A percentile compares a stretch with the other conserved stretches of the same genome.
These are phyloP conservation scores for Coleophoma eucalyptorum DNA, from an alignment of 2,329 filamentous ascomycete genomes.

Conservation along the genomic window DNA sequence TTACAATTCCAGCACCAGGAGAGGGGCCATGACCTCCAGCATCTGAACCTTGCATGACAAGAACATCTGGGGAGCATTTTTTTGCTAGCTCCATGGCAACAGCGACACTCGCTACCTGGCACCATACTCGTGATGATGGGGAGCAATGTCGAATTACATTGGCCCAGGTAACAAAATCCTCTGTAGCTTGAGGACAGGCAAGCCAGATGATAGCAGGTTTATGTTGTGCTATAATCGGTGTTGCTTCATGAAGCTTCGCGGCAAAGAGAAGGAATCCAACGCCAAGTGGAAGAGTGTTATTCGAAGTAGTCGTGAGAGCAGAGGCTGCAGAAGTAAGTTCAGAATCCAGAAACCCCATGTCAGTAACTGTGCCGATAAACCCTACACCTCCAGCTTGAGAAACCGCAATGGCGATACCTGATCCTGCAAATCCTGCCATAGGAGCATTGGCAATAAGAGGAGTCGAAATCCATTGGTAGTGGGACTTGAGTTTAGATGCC, in stretches of 20 bases:
- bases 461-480: slow-evolving; percentile 52
- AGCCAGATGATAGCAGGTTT: slow-evolving; percentile 1
- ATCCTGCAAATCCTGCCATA: slow-evolving; percentile 59
- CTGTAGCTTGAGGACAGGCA: not conserved
- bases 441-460: slow-evolving; percentile 60
- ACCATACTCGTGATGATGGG: slow-evolving; percentile 17
- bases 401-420: slow-evolving; percentile 53
- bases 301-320: slow-evolving; percentile 1
- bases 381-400: slow-evolving; percentile 48
- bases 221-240: not conserved
- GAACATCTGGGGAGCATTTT: slow-evolving; percentile 15
- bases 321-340: slow-evolving; percentile 19
- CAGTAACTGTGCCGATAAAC: slow-evolving; percentile 30
- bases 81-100: slow-evolving; percentile 13
- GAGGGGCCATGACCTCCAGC: slow-evolving; percentile 26
- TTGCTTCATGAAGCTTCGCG: not conserved
- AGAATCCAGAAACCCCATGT: slow-evolving; percentile 30
- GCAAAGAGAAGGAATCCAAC: slow-evolving; percentile 33
- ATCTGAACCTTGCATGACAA: slow-evolving; percentile 26
- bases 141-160: slow-evolving; percentile 1
- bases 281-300: slow-evolving; percentile 33
- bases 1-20: slow-evolving; percentile 19
- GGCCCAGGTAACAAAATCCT: slow-evolving; percentile 11
- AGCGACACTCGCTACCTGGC: slow-evolving; percentile 20
- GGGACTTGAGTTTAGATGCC: not conserved